phyloP scores from a whole-genome alignment of 129 eudicot species.

The Helianthus tuberosus region DNA sequence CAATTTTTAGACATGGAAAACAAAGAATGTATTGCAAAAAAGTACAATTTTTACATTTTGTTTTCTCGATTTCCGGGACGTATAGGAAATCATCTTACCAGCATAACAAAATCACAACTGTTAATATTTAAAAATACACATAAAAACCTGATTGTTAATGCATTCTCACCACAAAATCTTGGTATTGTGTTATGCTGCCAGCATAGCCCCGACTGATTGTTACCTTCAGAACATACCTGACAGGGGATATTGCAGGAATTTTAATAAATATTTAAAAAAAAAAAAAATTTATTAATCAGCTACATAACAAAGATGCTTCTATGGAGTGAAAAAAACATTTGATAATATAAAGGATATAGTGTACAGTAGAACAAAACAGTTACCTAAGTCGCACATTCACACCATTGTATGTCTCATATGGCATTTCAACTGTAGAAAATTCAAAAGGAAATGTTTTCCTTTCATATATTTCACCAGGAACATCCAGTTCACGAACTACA shows the following conservation, averaged over 20 bases:
- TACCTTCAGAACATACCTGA: constrained; percentile 92
- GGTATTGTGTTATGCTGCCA: constrained; percentile 89
- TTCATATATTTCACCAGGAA: constrained; percentile 98
- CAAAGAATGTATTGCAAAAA: neutral
- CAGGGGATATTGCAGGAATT: constrained; percentile 20
- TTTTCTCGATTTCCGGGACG: neutral
- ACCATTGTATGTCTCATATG: constrained; percentile 94
- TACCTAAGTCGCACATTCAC: constrained; percentile 96
- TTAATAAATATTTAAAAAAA: constrained; percentile 9
- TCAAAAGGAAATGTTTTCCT: constrained; percentile 88
- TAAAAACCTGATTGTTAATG: neutral
- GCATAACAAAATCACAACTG: neutral
- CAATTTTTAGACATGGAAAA: neutral
- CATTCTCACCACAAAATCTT: constrained; percentile 75
- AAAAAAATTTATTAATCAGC: neutral
- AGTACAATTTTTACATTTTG: neutral
- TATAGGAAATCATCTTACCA: neutral
- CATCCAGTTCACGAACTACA: constrained; percentile 98
- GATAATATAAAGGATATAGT: constrained; percentile 1
- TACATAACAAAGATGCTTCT: neutral
- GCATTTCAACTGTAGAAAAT: constrained; percentile 97
- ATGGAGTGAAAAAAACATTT: constrained; percentile 2
- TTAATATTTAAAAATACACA: neutral
- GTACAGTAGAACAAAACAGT: constrained; percentile 12
- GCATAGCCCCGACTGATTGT: constrained; percentile 93